These are phyloP conservation scores for Torrubiellomyces zombiae DNA, from an alignment of 2,329 filamentous ascomycete genomes.

Conservation along the genomic window DNA sequence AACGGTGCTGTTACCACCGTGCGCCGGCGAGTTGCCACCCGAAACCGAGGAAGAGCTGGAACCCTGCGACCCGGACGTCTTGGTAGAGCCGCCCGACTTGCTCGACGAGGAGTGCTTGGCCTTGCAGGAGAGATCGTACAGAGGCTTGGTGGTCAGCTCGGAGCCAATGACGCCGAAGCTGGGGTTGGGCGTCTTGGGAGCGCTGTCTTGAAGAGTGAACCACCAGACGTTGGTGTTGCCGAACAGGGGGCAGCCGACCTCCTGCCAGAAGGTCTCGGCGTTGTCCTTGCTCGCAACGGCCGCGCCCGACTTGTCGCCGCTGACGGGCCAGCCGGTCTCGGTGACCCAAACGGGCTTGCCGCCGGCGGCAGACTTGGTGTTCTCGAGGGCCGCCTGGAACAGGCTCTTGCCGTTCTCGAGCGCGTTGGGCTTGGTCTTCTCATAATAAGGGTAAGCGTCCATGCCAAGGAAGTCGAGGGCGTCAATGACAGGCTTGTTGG, in stretches of 20 bases:
- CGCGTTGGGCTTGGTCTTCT: slow-evolving; percentile 49
- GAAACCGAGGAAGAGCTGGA: no score
- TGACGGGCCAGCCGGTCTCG: slow-evolving; percentile 76
- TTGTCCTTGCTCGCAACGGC: slow-evolving; percentile 49
- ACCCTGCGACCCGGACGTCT: no score
- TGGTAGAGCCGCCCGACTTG: slow-evolving; percentile 3
- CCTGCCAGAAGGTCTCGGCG: slow-evolving; percentile 65
- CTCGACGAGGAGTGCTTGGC: slow-evolving; percentile 7
- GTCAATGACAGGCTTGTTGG: slow-evolving; percentile 54
- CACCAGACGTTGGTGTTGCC: slow-evolving; percentile 54
- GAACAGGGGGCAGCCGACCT: slow-evolving; percentile 58
- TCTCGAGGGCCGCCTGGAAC: slow-evolving; percentile 49
- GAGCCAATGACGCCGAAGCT: slow-evolving; percentile 54
- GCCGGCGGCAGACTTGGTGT: slow-evolving; percentile 38
- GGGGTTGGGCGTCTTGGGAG: slow-evolving; percentile 41
- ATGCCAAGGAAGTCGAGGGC: slow-evolving; percentile 66
- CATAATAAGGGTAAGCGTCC: slow-evolving; percentile 76
- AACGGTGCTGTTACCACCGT: background rate
- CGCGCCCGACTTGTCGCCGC: slow-evolving; percentile 42
- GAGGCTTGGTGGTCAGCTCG: slow-evolving; percentile 32
- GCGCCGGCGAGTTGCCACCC: no score
- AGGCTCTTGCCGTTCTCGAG: slow-evolving; percentile 47
- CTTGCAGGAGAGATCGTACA: slow-evolving; percentile 47
- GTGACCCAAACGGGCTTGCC: slow-evolving; percentile 72
- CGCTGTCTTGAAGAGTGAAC: slow-evolving; percentile 58